phyloP scores from a whole-genome alignment of 345 rosid genomes.

The Aethionema arabicum region DNA sequence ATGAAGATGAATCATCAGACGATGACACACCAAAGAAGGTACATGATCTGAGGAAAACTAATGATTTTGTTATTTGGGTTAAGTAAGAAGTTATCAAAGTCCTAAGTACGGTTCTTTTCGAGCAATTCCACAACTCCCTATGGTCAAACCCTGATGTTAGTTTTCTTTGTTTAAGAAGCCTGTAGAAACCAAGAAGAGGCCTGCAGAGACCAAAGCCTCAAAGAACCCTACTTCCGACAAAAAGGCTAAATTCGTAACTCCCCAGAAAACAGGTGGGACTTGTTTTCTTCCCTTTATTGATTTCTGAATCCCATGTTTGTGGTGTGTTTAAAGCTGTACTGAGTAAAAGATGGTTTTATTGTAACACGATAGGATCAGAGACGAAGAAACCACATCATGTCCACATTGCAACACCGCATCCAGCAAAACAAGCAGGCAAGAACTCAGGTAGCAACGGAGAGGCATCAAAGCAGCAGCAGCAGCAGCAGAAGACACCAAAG shows the following conservation, averaged over 20 bases:
- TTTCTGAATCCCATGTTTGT: too few relatives aligned
- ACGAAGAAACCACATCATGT: slow-evolving; percentile 54
- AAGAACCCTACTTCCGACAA: slow-evolving; percentile 53
- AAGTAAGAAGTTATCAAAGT: too few relatives aligned
- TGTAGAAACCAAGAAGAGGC: slow-evolving; percentile 65
- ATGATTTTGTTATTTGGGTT: neutral
- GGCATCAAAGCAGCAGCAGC: slow-evolving; percentile 52
- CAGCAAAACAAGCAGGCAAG: slow-evolving; percentile 58
- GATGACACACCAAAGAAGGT: slow-evolving; percentile 56
- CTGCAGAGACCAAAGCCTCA: slow-evolving; percentile 42
- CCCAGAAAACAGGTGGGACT: slow-evolving; percentile 62
- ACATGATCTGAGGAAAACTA: slow-evolving; percentile 9
- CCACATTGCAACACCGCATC: slow-evolving; percentile 75
- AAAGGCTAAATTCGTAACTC: slow-evolving; percentile 70
- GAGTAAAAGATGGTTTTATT: neutral
- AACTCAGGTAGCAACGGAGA: slow-evolving; percentile 40
- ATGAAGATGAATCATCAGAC: slow-evolving; percentile 43
- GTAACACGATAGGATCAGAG: slow-evolving; percentile 39
- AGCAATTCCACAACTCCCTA: neutral
- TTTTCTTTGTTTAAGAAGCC: slow-evolving; percentile 33
- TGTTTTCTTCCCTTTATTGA: too few relatives aligned
- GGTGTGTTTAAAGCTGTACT: neutral
- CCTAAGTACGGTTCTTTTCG: neutral
- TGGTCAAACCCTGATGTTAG: slow-evolving; percentile 13
- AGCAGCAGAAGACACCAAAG: slow-evolving; percentile 48